These are phyloP conservation scores for Tympanopsis confertula DNA, from an alignment of 2,329 filamentous ascomycete species.

Conservation along the genomic window DNA sequence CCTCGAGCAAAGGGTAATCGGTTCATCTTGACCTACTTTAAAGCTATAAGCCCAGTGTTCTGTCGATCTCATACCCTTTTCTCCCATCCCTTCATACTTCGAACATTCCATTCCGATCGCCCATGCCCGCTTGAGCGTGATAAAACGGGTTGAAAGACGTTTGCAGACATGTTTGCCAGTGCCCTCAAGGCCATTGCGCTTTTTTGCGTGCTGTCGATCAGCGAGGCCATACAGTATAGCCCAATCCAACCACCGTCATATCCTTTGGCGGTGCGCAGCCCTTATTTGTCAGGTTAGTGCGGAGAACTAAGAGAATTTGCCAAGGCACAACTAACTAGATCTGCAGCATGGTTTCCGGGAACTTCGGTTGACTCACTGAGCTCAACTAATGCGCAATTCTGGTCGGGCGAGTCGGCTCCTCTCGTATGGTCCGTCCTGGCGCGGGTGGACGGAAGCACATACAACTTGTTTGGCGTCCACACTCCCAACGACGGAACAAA, in stretches of 20 bases:
- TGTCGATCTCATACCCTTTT: too few relatives aligned
- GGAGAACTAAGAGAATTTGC: not conserved
- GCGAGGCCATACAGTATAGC: too few relatives aligned
- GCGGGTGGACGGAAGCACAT: constrained; percentile 15
- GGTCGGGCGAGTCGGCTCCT: constrained; percentile 13
- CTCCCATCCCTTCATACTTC: too few relatives aligned
- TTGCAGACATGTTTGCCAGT: too few relatives aligned
- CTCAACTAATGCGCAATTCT: constrained; percentile 15
- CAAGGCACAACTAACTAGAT: not conserved
- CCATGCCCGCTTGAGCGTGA: too few relatives aligned
- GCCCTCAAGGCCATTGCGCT: too few relatives aligned
- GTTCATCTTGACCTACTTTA: too few relatives aligned
- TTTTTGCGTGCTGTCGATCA: too few relatives aligned
- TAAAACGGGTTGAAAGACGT: too few relatives aligned
- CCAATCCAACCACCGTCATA: not conserved
- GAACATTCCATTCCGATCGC: too few relatives aligned
- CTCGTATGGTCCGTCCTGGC: constrained; percentile 19
- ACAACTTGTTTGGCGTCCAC: constrained; percentile 16
- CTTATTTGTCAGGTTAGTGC: constrained; percentile 11
- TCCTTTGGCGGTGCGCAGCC: constrained; percentile 15
- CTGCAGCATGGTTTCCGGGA: constrained; percentile 18
- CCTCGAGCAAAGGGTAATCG: too few relatives aligned
- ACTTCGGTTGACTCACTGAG: constrained; percentile 10
- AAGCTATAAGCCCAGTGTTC: too few relatives aligned
- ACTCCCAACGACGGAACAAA: constrained; percentile 7